Evolutionary conservation across 768 basidiomycete species (phyloP).

Genomic region (Russula foetens): DNA sequence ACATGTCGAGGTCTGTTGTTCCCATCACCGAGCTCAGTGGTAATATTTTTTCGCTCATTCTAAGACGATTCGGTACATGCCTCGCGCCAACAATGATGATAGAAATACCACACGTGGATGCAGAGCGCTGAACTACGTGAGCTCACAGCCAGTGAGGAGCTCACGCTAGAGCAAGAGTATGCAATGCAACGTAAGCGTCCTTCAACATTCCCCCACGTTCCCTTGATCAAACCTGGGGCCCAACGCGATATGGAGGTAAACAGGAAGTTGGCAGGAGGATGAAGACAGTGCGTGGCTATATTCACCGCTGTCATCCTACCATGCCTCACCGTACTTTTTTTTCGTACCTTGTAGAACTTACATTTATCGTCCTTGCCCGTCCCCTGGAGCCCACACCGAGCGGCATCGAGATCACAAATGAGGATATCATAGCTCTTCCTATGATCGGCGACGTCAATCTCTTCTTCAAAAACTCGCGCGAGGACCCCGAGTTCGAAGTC

Average conservation of each 20-base stretch:
- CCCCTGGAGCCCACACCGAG: constrained; percentile 17
- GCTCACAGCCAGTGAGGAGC: constrained; percentile 78
- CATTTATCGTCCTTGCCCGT: constrained; percentile 77
- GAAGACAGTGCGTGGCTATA: constrained; percentile 54
- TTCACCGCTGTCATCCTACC: background rate
- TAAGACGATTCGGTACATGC: background rate
- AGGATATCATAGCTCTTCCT: constrained; percentile 32
- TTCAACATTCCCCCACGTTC: background rate
- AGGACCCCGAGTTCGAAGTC: constrained; percentile 43
- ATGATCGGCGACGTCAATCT: constrained; percentile 95
- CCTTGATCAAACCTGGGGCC: background rate
- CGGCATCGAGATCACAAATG: constrained; percentile 10
- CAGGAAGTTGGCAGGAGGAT: constrained; percentile 82
- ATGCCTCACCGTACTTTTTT: background rate
- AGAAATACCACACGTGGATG: constrained; percentile 94
- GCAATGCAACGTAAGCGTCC: constrained; percentile 72
- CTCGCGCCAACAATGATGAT: background rate
- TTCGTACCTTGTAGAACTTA: constrained; percentile 46
- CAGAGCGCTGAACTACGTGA: constrained; percentile 57
- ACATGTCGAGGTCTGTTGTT: constrained; percentile 35
- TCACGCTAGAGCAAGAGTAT: constrained; percentile 73
- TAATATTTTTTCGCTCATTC: background rate
- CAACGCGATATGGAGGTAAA: background rate
- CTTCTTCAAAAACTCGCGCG: constrained; percentile 56
- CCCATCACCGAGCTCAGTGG: background rate